phyloP scores from a whole-genome alignment of 1,139 yeast genomes.

The Suhomyces bribrorum region DNA sequence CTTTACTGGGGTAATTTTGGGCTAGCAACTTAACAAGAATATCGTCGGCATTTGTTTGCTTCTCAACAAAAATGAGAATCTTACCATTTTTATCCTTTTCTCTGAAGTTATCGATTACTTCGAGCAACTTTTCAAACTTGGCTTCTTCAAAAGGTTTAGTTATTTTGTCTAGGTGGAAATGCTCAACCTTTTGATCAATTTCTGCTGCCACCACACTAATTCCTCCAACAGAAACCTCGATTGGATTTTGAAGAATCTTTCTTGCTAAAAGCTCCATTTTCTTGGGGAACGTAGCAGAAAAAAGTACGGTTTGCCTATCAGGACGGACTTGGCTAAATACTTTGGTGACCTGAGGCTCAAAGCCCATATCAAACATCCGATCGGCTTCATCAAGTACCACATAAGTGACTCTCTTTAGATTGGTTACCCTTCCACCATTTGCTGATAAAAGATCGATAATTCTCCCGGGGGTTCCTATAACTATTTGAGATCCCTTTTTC shows the following conservation, averaged over 20 bases:
- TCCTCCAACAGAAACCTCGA: constrained; percentile 81
- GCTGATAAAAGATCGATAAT: constrained; percentile 86
- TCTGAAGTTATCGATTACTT: constrained; percentile 50
- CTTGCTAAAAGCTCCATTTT: constrained; percentile 77
- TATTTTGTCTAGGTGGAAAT: constrained; percentile 42
- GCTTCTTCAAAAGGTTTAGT: constrained; percentile 14
- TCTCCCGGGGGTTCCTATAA: constrained; percentile 96
- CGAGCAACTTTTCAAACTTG: constrained; percentile 58
- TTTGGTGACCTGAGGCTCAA: constrained; percentile 92
- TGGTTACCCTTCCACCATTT: constrained; percentile 77
- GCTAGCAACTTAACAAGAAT: constrained; percentile 58
- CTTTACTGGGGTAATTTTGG: constrained; percentile 58
- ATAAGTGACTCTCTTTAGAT: constrained; percentile 69
- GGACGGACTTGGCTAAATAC: constrained; percentile 79
- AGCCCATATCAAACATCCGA: constrained; percentile 95
- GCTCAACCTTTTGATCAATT: constrained; percentile 68
- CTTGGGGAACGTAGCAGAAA: constrained; percentile 91
- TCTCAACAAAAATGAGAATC: constrained; percentile 79
- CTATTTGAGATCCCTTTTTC: constrained; percentile 75
- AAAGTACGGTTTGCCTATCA: constrained; percentile 87
- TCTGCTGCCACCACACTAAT: constrained; percentile 82
- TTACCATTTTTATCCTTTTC: constrained; percentile 45
- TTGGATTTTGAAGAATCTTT: constrained; percentile 59
- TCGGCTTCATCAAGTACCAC: constrained; percentile 95
- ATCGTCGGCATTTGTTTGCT: constrained; percentile 79